phyloP scores from a whole-genome alignment of 2,329 filamentous ascomycete species.

The Fusarium sp. region DNA sequence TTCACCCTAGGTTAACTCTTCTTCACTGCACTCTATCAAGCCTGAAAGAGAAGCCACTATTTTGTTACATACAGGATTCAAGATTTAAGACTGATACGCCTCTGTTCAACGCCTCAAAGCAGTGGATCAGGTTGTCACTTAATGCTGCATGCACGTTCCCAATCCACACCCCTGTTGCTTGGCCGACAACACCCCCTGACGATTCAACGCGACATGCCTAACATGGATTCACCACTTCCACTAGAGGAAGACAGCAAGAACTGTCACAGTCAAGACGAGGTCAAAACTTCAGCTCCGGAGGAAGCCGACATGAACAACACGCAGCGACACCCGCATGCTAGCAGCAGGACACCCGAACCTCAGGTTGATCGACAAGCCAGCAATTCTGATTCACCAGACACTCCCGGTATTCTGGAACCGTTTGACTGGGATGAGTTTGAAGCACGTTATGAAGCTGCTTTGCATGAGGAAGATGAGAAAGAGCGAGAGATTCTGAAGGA shows the following conservation, averaged over 20 bases:
- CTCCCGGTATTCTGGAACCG: slow-evolving; percentile 63
- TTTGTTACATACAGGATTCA: background rate
- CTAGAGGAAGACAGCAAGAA: slow-evolving; percentile 38
- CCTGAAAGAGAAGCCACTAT: background rate
- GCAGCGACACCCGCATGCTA: slow-evolving; percentile 36
- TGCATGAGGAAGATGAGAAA: slow-evolving; percentile 70
- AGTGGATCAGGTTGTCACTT: slow-evolving; percentile 1
- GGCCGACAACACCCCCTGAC: slow-evolving; percentile 35
- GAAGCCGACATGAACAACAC: slow-evolving; percentile 41
- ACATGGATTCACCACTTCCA: slow-evolving; percentile 39
- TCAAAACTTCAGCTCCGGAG: slow-evolving; percentile 19
- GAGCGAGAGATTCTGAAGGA: slow-evolving; percentile 77
- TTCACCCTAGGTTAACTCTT: background rate
- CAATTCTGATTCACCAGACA: slow-evolving; percentile 58
- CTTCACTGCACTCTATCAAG: background rate
- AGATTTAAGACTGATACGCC: background rate
- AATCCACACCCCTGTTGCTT: slow-evolving; percentile 39
- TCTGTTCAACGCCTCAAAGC: background rate
- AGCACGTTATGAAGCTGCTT: slow-evolving; percentile 73
- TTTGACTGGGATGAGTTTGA: slow-evolving; percentile 87
- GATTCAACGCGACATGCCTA: slow-evolving; percentile 21
- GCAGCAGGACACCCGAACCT: slow-evolving; percentile 56
- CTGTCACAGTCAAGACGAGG: slow-evolving; percentile 23
- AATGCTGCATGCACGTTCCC: slow-evolving; percentile 12
- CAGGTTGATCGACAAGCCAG: slow-evolving; percentile 50